A percentile compares a stretch with the other conserved stretches of the same genome.
Evolutionary conservation across 2,329 filamentous ascomycete genomes (phyloP).

Genomic region (Penicillium sp.): DNA sequence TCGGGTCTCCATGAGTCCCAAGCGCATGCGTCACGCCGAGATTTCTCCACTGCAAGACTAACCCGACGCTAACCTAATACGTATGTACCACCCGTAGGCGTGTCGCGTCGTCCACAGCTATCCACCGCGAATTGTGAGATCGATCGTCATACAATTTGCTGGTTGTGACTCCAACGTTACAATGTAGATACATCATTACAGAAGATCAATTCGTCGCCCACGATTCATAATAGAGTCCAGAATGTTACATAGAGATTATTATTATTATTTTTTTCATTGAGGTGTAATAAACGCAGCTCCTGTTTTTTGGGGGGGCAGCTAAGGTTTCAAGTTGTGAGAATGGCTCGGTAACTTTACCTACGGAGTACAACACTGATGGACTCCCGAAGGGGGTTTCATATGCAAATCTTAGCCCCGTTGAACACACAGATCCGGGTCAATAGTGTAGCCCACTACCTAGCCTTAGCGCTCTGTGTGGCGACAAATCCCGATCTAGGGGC

Average conservation of each 20-base stretch:
- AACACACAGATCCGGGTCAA: slow-evolving; percentile 11
- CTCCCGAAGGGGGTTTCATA: neutral
- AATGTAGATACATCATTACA: neutral
- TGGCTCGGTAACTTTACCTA: neutral
- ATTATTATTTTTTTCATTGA: neutral
- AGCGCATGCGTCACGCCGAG: neutral
- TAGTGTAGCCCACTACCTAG: slow-evolving; percentile 20
- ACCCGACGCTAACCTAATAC: neutral
- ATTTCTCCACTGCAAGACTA: neutral
- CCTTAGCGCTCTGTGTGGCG: slow-evolving; percentile 8
- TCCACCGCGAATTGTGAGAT: neutral
- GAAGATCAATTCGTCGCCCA: neutral
- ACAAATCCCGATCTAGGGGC: neutral
- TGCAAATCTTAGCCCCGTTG: slow-evolving; percentile 7
- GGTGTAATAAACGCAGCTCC: neutral
- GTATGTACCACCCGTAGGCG: neutral
- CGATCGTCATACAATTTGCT: neutral
- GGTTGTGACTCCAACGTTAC: neutral
- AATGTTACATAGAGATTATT: neutral
- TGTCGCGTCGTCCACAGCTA: neutral
- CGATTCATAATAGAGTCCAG: neutral
- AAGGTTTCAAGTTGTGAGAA: neutral
- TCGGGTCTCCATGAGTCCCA: neutral
- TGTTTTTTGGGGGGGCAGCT: neutral
- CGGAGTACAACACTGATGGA: neutral